phyloP scores from a whole-genome alignment of 139 green algal species.

The Mychonastes homosphaera region DNA sequence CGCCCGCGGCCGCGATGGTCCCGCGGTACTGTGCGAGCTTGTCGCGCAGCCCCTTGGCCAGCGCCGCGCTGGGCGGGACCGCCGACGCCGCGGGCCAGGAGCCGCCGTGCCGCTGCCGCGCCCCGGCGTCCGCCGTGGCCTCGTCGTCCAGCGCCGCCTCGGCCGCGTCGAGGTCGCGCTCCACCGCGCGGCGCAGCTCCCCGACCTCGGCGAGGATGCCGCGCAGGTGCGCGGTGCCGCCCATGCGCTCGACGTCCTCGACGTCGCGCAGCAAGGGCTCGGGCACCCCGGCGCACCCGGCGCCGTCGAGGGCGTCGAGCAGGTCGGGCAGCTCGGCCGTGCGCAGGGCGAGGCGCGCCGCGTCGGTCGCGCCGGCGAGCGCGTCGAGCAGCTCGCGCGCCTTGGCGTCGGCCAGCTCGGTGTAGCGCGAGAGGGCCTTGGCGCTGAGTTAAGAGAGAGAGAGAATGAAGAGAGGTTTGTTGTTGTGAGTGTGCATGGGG shows the following conservation, averaged over 20 bases:
- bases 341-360: conserved; percentile 61
- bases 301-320: conserved; percentile 45
- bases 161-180: conserved; percentile 47
- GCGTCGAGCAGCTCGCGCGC: conserved; percentile 44
- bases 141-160: conserved; percentile 26
- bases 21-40: conserved; percentile 39
- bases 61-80: conserved; percentile 33
- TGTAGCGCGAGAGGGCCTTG: conserved; percentile 71
- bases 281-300: conserved; percentile 37
- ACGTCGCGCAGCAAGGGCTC: conserved; percentile 64
- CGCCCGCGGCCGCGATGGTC: conserved; percentile 56
- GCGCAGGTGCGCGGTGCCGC: conserved; percentile 57
- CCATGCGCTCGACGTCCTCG: conserved; percentile 58
- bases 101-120: conserved; percentile 43
- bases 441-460: conserved; percentile 30
- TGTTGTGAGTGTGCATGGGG: not conserved
- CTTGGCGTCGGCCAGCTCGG: conserved; percentile 74
- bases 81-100: too few species aligned
- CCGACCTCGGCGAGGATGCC: conserved; percentile 49
- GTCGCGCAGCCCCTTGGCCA: conserved; percentile 55
- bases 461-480: not conserved
- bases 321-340: conserved; percentile 42
- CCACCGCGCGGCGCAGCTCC: conserved; percentile 51
- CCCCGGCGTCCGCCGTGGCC: conserved; percentile 22
- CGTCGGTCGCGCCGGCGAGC: conserved; percentile 67